These are phyloP conservation scores for Solanum aculeatissimum DNA, from an alignment of 305 asterid genomes.

Conservation along the genomic window DNA sequence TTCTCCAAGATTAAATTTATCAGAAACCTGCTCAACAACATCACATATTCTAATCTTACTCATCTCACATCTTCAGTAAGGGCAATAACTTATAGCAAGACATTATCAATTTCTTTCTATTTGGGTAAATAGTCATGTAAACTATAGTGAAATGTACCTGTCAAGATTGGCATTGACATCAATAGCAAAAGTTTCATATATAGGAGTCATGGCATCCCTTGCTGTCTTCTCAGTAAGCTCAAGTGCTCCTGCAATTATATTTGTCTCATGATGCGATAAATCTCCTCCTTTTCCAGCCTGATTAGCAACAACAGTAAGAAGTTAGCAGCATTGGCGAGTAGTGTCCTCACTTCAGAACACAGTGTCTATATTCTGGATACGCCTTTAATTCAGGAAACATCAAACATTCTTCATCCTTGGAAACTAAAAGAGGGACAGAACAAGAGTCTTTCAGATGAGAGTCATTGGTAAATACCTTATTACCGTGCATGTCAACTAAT, in stretches of 20 bases:
- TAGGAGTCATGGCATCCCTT: conserved; percentile 70
- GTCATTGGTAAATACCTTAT: conserved; percentile 38
- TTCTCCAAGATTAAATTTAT: conserved; percentile 54
- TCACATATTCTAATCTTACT: neutral
- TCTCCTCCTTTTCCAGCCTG: conserved; percentile 95
- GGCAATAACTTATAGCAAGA: neutral
- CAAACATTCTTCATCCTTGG: neutral
- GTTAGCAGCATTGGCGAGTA: neutral
- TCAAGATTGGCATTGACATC: conserved; percentile 63
- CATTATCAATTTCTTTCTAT: neutral
- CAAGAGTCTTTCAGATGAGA: neutral
- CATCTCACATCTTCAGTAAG: neutral
- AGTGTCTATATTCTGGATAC: neutral
- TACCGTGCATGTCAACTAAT: conserved; percentile 71
- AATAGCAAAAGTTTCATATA: conserved; percentile 51
- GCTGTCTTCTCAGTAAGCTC: conserved; percentile 75
- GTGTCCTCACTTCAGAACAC: neutral
- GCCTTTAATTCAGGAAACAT: neutral
- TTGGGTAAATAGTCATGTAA: neutral
- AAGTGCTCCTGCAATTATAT: conserved; percentile 74
- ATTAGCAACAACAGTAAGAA: neutral
- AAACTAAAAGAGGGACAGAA: neutral
- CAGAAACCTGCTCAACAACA: conserved; percentile 21
- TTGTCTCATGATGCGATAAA: conserved; percentile 66
- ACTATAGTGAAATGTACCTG: conserved; percentile 25